Percentiles rank a stretch among this genome's conserved stretches.
phyloP scores from a whole-genome alignment of 2,329 filamentous ascomycete species.

The Clonostachys solani region DNA sequence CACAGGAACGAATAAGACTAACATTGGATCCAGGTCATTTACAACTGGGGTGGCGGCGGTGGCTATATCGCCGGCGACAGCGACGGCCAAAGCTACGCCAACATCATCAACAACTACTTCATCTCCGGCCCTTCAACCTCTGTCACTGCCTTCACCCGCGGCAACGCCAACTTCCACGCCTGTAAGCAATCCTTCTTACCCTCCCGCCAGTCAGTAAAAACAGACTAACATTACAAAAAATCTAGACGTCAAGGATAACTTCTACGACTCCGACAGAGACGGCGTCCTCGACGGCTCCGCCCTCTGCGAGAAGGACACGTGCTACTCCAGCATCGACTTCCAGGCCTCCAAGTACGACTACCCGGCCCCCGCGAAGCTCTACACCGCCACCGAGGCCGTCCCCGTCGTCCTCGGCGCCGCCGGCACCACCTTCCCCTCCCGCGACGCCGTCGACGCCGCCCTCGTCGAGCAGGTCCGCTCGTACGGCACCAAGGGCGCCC shows the following conservation, averaged over 20 bases:
- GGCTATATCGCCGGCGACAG: slow-evolving; percentile 51
- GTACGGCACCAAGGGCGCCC: slow-evolving; percentile 35
- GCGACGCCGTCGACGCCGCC: slow-evolving; percentile 36
- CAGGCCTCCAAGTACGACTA: slow-evolving; percentile 32
- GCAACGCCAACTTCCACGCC: slow-evolving; percentile 48
- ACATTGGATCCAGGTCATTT: slow-evolving; percentile 31
- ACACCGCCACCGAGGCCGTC: slow-evolving; percentile 32
- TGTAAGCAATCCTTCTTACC: slow-evolving; percentile 18
- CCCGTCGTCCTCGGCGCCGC: slow-evolving; percentile 29
- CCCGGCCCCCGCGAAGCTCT: slow-evolving; percentile 30
- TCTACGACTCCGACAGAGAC: slow-evolving; percentile 43
- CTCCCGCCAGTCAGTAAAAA: not conserved
- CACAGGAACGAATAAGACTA: slow-evolving; percentile 2
- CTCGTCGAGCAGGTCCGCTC: slow-evolving; percentile 37
- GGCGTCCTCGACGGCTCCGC: slow-evolving; percentile 42
- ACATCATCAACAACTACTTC: slow-evolving; percentile 54
- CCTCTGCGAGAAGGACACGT: slow-evolving; percentile 31
- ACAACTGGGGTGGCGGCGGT: slow-evolving; percentile 51
- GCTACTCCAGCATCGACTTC: slow-evolving; percentile 42
- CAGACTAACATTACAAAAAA: not conserved
- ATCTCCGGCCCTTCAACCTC: slow-evolving; percentile 46
- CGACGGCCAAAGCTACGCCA: slow-evolving; percentile 37
- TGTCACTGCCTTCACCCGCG: slow-evolving; percentile 46
- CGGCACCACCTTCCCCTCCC: slow-evolving; percentile 31
- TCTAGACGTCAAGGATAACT: slow-evolving; percentile 44